These are phyloP conservation scores for Rossbeevera mucosa DNA, from an alignment of 768 basidiomycete genomes.

Conservation along the genomic window DNA sequence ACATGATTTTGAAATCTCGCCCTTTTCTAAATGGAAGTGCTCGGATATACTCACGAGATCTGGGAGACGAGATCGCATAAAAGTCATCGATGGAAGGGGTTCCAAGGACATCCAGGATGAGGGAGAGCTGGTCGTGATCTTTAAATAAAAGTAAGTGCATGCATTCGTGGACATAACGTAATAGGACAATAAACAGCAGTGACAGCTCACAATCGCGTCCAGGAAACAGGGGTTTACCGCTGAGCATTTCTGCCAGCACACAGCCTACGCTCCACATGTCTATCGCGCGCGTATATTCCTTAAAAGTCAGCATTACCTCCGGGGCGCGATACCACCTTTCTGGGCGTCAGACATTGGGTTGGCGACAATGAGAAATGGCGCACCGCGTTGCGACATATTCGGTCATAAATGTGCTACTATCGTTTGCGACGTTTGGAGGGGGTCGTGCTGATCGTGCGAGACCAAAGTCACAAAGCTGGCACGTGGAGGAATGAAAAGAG, in stretches of 20 bases:
- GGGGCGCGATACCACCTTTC: constrained; percentile 93
- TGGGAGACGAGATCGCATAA: constrained; percentile 79
- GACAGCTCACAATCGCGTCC: constrained; percentile 76
- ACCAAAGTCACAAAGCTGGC: constrained; percentile 80
- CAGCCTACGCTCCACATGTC: constrained; percentile 88
- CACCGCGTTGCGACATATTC: constrained; percentile 95
- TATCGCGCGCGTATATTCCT: constrained; percentile 87
- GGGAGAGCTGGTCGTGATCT: constrained; percentile 91
- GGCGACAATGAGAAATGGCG: constrained; percentile 1
- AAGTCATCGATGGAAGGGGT: constrained; percentile 91
- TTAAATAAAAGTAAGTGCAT: background rate
- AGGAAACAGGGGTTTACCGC: constrained; percentile 89
- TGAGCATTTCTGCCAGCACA: constrained; percentile 87
- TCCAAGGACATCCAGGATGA: constrained; percentile 93
- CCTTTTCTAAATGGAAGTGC: constrained; percentile 85
- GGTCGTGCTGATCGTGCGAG: constrained; percentile 76
- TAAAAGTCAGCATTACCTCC: constrained; percentile 97
- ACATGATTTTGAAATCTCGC: constrained; percentile 62
- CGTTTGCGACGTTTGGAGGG: constrained; percentile 67
- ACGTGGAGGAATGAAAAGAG: constrained; percentile 1
- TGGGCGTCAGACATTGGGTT: constrained; percentile 1
- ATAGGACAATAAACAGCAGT: background rate
- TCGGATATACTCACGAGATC: constrained; percentile 83
- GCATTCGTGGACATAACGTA: background rate
- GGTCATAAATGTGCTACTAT: constrained; percentile 79